phyloP scores from a whole-genome alignment of 139 green algal genomes.

The Picochlorum sp. region DNA sequence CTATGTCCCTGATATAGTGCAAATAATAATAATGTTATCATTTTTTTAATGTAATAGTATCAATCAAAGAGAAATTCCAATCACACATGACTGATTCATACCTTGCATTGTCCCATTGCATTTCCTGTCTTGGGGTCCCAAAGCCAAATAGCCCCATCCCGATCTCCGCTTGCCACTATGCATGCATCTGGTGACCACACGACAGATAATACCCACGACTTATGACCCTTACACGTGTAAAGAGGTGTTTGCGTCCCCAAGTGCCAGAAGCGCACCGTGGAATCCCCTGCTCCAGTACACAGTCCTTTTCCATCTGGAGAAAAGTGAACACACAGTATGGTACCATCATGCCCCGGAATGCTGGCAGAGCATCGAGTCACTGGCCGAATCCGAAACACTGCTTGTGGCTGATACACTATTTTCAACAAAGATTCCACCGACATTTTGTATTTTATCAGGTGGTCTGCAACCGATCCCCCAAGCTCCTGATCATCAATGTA shows the following conservation, averaged over 20 bases:
- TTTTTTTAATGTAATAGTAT: neutral
- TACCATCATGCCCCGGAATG: slow-evolving; percentile 82
- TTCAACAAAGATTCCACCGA: slow-evolving; percentile 76
- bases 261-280: slow-evolving; percentile 90
- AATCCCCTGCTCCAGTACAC: slow-evolving; percentile 82
- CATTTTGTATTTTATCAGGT: slow-evolving; percentile 48
- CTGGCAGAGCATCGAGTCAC: slow-evolving; percentile 85
- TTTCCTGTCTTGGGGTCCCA: slow-evolving; percentile 67
- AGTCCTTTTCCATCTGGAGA: slow-evolving; percentile 75
- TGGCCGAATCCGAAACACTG: slow-evolving; percentile 84
- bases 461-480: slow-evolving; percentile 44
- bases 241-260: slow-evolving; percentile 74
- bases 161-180: slow-evolving; percentile 71
- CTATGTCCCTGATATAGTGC: too few species aligned
- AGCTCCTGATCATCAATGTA: slow-evolving; percentile 76
- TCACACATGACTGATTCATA: too few species aligned
- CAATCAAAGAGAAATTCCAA: neutral
- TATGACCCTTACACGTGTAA: slow-evolving; percentile 73
- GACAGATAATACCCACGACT: slow-evolving; percentile 86
- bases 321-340: slow-evolving; percentile 87
- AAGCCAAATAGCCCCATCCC: slow-evolving; percentile 72
- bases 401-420: slow-evolving; percentile 89
- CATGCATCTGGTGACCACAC: slow-evolving; percentile 80
- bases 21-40: slow-evolving; percentile 7
- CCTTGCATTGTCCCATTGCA: slow-evolving; percentile 50